These are phyloP conservation scores for Solanum corneliomulleri DNA, from an alignment of 257 asterid genomes.

Conservation along the genomic window DNA sequence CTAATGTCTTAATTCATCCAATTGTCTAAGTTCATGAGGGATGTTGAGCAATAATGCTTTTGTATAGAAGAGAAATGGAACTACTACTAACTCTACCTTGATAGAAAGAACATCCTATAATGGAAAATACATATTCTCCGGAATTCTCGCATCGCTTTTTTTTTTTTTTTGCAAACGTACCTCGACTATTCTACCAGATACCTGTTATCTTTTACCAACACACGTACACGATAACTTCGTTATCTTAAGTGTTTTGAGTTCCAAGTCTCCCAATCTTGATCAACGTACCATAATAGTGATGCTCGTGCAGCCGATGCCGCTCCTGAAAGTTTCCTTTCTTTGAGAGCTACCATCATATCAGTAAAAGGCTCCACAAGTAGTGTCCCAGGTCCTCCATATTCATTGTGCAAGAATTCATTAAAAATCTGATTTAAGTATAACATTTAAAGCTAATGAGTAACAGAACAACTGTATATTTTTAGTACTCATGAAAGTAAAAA, in stretches of 20 bases:
- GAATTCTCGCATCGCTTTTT: not conserved
- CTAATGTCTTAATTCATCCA: not conserved
- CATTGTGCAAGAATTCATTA: conserved; percentile 39
- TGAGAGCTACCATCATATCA: conserved; percentile 52
- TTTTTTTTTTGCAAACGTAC: not conserved
- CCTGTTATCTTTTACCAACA: not conserved
- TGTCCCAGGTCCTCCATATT: conserved; percentile 77
- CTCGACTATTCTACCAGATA: not conserved
- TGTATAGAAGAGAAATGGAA: conserved; percentile 11
- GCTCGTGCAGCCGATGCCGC: conserved; percentile 57
- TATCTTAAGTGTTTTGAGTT: conserved; percentile 21
- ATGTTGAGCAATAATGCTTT: not conserved
- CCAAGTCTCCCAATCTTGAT: conserved; percentile 56
- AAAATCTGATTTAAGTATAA: conserved; percentile 34
- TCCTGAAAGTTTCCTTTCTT: conserved; percentile 47
- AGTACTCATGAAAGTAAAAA: not conserved
- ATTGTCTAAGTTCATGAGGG: not conserved
- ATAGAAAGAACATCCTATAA: conserved; percentile 1
- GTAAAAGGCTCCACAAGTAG: conserved; percentile 57
- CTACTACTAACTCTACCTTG: not conserved
- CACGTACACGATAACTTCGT: not conserved
- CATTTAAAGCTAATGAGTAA: not conserved
- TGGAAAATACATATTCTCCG: not conserved
- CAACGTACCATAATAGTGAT: conserved; percentile 44
- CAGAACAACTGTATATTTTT: not conserved